Conservation (phyloP, 192 early-diverging fungal species). For the Umbelopsis vinacea region DNA sequence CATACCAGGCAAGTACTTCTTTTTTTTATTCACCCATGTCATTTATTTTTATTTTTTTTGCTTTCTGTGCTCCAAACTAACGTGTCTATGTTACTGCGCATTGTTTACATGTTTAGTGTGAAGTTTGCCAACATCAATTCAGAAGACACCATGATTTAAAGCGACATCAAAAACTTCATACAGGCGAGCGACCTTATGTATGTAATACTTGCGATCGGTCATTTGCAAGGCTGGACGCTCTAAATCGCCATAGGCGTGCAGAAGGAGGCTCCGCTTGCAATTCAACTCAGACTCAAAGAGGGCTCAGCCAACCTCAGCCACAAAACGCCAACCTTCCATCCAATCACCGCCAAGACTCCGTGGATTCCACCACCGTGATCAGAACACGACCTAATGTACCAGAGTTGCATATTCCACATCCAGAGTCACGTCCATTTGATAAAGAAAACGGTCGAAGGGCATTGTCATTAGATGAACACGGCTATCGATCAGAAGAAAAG, state of each 20-base stretch:
- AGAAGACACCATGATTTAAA: slow-evolving; percentile 59
- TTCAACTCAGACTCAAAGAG: slow-evolving; percentile 13
- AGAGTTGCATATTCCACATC: slow-evolving; percentile 10
- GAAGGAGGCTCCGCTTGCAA: slow-evolving; percentile 38
- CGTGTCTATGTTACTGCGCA: slow-evolving; percentile 5
- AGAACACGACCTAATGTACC: slow-evolving; percentile 15
- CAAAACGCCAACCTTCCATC: slow-evolving; percentile 17
- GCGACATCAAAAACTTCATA: slow-evolving; percentile 57
- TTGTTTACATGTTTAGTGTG: slow-evolving; percentile 27
- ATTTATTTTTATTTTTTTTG: too few relatives aligned
- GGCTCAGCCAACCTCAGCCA: slow-evolving; percentile 19
- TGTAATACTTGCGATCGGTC: slow-evolving; percentile 47
- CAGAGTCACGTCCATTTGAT: slow-evolving; percentile 20
- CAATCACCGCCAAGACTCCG: not conserved
- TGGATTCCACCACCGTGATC: not conserved
- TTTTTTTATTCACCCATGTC: too few relatives aligned
- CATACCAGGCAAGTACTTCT: slow-evolving; percentile 27
- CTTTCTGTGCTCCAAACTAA: too few relatives aligned
- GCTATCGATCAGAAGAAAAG: slow-evolving; percentile 21
- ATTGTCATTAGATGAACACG: slow-evolving; percentile 7
- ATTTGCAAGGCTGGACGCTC: slow-evolving; percentile 59
- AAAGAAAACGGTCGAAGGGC: not conserved
- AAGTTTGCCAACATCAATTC: slow-evolving; percentile 53
- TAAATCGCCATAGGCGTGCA: slow-evolving; percentile 58
- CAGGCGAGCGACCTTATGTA: slow-evolving; percentile 57